These are phyloP conservation scores for Phytophthora cajani DNA, from an alignment of 352 stramenopile genomes.

Conservation along the genomic window DNA sequence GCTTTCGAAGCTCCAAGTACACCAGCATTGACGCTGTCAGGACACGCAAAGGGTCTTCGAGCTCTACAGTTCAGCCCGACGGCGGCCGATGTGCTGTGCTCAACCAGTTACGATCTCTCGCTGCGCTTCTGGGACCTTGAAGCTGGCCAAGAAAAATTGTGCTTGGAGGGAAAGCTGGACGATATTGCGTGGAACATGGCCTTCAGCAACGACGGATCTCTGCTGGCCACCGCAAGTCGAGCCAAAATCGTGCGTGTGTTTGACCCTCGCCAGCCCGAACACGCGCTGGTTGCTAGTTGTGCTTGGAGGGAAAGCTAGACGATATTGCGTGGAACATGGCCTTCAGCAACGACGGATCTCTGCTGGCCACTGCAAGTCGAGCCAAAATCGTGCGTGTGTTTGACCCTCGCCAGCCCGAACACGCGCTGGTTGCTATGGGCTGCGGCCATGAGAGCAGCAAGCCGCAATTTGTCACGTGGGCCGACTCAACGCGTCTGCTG, in stretches of 20 bases:
- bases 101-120: constrained; percentile 62
- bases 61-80: constrained; percentile 73
- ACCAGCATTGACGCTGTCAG: constrained; percentile 40
- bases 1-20: constrained; percentile 13
- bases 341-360: constrained; percentile 67
- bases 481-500: constrained; percentile 47
- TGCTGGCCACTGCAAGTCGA: constrained; percentile 74
- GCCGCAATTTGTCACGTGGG: constrained; percentile 76
- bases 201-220: constrained; percentile 67
- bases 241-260: constrained; percentile 81
- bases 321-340: constrained; percentile 79
- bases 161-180: constrained; percentile 63
- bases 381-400: constrained; percentile 81
- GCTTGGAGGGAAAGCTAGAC: constrained; percentile 63
- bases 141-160: constrained; percentile 49
- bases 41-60: constrained; percentile 63
- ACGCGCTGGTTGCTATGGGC: constrained; percentile 66
- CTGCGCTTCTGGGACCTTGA: constrained; percentile 84
- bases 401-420: constrained; percentile 55
- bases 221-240: constrained; percentile 74
- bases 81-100: constrained; percentile 66
- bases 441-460: constrained; percentile 76
- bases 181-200: constrained; percentile 79
- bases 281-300: constrained; percentile 56
- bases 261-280: constrained; percentile 55